phyloP scores from a whole-genome alignment of 257 asterid species.

The Nicotiana undulata region DNA sequence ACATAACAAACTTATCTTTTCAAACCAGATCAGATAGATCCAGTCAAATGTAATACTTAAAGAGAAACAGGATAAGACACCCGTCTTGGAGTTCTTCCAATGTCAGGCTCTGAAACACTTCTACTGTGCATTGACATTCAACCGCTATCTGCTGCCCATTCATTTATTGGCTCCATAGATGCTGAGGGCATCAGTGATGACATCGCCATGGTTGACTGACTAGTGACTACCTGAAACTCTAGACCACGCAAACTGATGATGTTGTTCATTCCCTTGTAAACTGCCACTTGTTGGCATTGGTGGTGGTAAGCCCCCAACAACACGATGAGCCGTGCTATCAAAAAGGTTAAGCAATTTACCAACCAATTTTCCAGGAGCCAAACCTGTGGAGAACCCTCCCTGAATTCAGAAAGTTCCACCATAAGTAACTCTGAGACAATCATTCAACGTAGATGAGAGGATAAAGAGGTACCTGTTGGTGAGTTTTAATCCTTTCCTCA shows the following conservation, averaged over 20 bases:
- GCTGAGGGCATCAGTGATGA: slow-evolving; percentile 80
- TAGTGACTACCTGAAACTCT: slow-evolving; percentile 85
- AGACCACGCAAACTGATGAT: slow-evolving; percentile 44
- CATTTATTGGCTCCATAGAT: slow-evolving; percentile 58
- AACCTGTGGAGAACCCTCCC: slow-evolving; percentile 93
- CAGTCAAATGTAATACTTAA: neutral
- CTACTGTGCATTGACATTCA: slow-evolving; percentile 56
- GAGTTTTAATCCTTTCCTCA: slow-evolving; percentile 87
- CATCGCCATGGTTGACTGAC: slow-evolving; percentile 96
- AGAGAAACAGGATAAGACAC: slow-evolving; percentile 27
- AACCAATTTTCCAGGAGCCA: slow-evolving; percentile 68
- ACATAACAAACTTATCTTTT: neutral
- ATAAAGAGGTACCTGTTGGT: slow-evolving; percentile 34
- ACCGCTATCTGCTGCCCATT: slow-evolving; percentile 47
- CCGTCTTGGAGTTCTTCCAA: slow-evolving; percentile 86
- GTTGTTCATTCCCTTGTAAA: slow-evolving; percentile 37
- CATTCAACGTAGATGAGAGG: neutral
- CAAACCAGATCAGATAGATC: neutral
- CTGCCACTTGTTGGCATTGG: slow-evolving; percentile 45
- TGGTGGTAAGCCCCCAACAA: slow-evolving; percentile 75
- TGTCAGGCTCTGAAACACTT: slow-evolving; percentile 93
- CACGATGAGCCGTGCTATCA: slow-evolving; percentile 77
- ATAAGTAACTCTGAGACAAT: neutral
- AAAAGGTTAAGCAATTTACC: slow-evolving; percentile 81
- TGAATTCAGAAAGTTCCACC: slow-evolving; percentile 25